These are phyloP conservation scores for Podila epigama DNA, from an alignment of 192 early-diverging fungal genomes.

Conservation along the genomic window DNA sequence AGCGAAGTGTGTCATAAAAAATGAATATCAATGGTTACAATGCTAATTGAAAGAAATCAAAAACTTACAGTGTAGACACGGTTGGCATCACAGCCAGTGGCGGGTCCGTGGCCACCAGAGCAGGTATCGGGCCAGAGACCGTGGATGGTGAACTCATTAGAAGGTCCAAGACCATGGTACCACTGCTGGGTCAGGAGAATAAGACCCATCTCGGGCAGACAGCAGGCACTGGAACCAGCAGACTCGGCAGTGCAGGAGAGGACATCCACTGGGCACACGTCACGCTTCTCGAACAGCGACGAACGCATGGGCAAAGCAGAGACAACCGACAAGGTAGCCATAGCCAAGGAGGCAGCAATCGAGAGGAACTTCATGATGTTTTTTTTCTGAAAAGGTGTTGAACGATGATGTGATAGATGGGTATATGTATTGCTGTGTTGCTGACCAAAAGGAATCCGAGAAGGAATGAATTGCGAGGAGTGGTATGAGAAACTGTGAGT, in stretches of 20 bases:
- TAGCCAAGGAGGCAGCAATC: slow-evolving; percentile 19
- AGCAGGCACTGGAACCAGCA: slow-evolving; percentile 49
- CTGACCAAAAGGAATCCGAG: background rate
- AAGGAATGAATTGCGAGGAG: background rate
- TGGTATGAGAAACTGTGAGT: too few species aligned
- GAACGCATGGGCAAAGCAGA: slow-evolving; percentile 13
- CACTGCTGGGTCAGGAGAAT: slow-evolving; percentile 66
- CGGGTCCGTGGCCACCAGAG: slow-evolving; percentile 49
- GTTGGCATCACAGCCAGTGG: slow-evolving; percentile 65
- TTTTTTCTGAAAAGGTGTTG: background rate
- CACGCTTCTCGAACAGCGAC: background rate
- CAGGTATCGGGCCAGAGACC: slow-evolving; percentile 81
- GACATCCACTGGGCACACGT: slow-evolving; percentile 24
- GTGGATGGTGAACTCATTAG: slow-evolving; percentile 72
- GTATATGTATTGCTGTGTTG: background rate
- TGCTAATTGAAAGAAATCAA: background rate
- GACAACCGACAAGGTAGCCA: slow-evolving; percentile 17
- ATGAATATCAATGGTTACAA: too few species aligned
- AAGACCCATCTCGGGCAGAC: slow-evolving; percentile 59
- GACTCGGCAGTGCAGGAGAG: slow-evolving; percentile 46
- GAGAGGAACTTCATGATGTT: slow-evolving; percentile 28
- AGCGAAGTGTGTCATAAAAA: too few species aligned
- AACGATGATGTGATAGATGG: background rate
- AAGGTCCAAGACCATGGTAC: slow-evolving; percentile 63
- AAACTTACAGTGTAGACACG: slow-evolving; percentile 59